These are phyloP conservation scores for Termitomyces heimii DNA, from an alignment of 768 basidiomycete species.

Conservation along the genomic window DNA sequence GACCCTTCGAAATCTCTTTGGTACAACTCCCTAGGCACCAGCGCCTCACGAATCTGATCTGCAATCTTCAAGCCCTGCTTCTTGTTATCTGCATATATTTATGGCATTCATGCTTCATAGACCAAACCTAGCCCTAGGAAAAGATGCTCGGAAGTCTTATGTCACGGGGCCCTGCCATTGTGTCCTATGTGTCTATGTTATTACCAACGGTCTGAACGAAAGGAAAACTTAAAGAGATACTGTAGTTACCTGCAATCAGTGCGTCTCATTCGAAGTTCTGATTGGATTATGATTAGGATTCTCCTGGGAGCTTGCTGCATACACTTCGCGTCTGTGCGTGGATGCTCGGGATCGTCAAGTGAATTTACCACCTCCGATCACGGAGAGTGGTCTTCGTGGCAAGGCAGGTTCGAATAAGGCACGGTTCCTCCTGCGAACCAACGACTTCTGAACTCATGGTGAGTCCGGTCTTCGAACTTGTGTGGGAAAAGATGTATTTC, in stretches of 20 bases:
- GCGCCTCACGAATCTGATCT: slow-evolving; percentile 10
- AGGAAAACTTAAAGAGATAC: neutral
- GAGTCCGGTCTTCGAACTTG: neutral
- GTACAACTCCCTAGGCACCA: neutral
- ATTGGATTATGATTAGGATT: neutral
- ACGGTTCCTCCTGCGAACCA: neutral
- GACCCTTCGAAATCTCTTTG: neutral
- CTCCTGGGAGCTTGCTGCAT: neutral
- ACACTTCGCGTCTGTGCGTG: too few species aligned
- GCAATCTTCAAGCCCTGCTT: neutral
- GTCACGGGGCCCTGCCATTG: neutral
- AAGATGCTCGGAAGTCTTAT: neutral
- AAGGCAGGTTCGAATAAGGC: neutral
- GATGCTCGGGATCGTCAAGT: neutral
- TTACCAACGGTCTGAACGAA: neutral
- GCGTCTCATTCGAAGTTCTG: neutral
- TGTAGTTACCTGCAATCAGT: neutral
- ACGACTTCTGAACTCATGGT: neutral
- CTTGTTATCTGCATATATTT: neutral
- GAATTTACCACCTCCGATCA: neutral
- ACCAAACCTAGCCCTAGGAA: neutral
- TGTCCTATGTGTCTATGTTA: neutral
- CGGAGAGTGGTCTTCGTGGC: neutral
- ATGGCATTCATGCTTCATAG: slow-evolving; percentile 8
- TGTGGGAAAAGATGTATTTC: neutral